phyloP scores from a whole-genome alignment of 805 yeast species.

The Candida vartiovaarae region DNA sequence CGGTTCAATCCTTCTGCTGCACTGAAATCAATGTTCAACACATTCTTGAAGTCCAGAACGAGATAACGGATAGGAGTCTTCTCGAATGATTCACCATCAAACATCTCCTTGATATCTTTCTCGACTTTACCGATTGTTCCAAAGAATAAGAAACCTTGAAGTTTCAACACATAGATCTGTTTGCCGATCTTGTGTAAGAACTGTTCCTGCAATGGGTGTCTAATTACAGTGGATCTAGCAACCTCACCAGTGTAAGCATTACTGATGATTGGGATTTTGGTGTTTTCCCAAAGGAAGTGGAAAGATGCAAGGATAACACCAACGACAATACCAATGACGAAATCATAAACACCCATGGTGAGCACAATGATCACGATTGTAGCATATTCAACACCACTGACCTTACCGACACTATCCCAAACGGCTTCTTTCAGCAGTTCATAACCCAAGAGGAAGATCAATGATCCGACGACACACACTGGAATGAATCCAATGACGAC shows the following conservation, averaged over 20 bases:
- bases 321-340: constrained; percentile 84
- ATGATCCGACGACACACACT: constrained; percentile 90
- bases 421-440: constrained; percentile 84
- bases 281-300: constrained; percentile 91
- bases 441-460: constrained; percentile 85
- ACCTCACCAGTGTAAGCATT: constrained; percentile 82
- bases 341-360: constrained; percentile 94
- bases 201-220: constrained; percentile 85
- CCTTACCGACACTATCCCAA: constrained; percentile 74
- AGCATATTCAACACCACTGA: constrained; percentile 69
- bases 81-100: constrained; percentile 42
- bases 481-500: constrained; percentile 91
- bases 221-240: constrained; percentile 85
- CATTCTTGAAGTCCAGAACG: constrained; percentile 79
- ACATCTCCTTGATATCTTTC: constrained; percentile 54
- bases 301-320: constrained; percentile 90
- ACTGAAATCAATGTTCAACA: constrained; percentile 77
- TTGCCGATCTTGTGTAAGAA: constrained; percentile 81
- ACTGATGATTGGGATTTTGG: constrained; percentile 71
- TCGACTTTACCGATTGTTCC: constrained; percentile 95
- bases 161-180: constrained; percentile 80
- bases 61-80: constrained; percentile 62
- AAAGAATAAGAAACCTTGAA: constrained; percentile 86
- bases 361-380: constrained; percentile 84
- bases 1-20: constrained; percentile 95